Conservation (phyloP, 2,329 filamentous ascomycete genomes). For the Phoma sp. region DNA sequence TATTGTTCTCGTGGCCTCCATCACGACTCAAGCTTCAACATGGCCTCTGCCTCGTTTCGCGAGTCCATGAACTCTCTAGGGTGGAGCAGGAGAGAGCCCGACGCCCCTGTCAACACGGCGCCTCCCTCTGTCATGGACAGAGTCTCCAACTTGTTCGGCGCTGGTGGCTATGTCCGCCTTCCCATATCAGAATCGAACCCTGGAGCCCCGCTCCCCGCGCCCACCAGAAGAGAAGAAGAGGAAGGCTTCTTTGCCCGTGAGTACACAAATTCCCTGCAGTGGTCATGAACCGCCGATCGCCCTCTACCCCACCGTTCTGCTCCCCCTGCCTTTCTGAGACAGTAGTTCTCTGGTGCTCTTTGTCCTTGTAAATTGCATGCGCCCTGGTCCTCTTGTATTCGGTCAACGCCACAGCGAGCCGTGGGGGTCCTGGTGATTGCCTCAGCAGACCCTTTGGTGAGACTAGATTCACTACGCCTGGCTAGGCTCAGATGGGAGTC, state of each 20-base stretch:
- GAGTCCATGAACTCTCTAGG: slow-evolving; percentile 94
- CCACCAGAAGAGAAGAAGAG: slow-evolving; percentile 87
- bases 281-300: slow-evolving; percentile 20
- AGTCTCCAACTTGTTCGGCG: slow-evolving; percentile 80
- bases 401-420: slow-evolving; percentile 17
- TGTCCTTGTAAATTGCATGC: slow-evolving; percentile 20
- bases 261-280: slow-evolving; percentile 53
- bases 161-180: slow-evolving; percentile 86
- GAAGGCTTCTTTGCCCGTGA: slow-evolving; percentile 95
- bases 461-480: slow-evolving; percentile 36
- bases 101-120: slow-evolving; percentile 76
- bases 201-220: slow-evolving; percentile 84
- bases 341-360: slow-evolving; percentile 19
- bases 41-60: slow-evolving; percentile 89
- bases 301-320: slow-evolving; percentile 3
- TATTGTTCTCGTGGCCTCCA: slow-evolving; percentile 1
- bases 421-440: slow-evolving; percentile 35
- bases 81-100: slow-evolving; percentile 85
- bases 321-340: slow-evolving; percentile 19
- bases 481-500: slow-evolving; percentile 17
- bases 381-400: slow-evolving; percentile 12
- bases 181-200: slow-evolving; percentile 78
- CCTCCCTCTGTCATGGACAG: slow-evolving; percentile 78
- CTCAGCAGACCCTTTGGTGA: slow-evolving; percentile 29
- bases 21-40: slow-evolving; percentile 47